Percentiles rank a stretch among this genome's conserved stretches.
Conservation (phyloP, 2,329 filamentous ascomycete genomes). For the Colletotrichum sp. region DNA sequence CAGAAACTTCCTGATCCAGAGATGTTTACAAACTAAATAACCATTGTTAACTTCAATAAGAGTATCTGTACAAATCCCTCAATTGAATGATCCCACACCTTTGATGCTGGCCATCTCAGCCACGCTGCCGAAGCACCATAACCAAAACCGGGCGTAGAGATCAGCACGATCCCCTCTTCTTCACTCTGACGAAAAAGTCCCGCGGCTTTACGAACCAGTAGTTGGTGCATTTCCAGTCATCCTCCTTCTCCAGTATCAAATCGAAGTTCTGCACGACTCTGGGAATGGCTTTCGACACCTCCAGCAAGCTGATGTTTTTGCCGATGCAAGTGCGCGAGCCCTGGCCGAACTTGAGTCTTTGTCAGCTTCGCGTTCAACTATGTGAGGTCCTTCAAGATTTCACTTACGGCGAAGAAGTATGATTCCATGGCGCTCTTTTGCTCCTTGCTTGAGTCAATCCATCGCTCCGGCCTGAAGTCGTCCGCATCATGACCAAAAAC, state of each 20-base stretch:
- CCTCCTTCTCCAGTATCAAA: slow-evolving; percentile 21
- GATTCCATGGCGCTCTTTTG: slow-evolving; percentile 15
- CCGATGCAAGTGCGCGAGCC: slow-evolving; percentile 56
- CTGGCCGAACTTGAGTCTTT: slow-evolving; percentile 48
- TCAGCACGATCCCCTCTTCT: neutral
- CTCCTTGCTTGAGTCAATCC: slow-evolving; percentile 28
- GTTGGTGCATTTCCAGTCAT: neutral
- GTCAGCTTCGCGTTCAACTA: neutral
- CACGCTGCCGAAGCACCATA: neutral
- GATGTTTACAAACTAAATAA: neutral
- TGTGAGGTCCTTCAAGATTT: neutral
- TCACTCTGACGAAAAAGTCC: neutral
- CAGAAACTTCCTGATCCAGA: too few species aligned
- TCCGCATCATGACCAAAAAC: slow-evolving; percentile 43
- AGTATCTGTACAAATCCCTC: neutral
- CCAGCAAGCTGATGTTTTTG: slow-evolving; percentile 37
- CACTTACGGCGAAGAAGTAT: neutral
- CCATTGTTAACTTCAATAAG: neutral
- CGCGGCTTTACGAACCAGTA: neutral
- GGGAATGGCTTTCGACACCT: slow-evolving; percentile 48
- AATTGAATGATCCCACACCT: neutral
- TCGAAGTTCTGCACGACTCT: slow-evolving; percentile 37
- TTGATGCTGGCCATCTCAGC: neutral
- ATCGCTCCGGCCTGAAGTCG: slow-evolving; percentile 42
- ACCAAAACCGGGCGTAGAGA: neutral